Base-by-base conservation (phyloP, 495 filamentous ascomycete species). In the Antarctomyces pellizariae region DNA sequence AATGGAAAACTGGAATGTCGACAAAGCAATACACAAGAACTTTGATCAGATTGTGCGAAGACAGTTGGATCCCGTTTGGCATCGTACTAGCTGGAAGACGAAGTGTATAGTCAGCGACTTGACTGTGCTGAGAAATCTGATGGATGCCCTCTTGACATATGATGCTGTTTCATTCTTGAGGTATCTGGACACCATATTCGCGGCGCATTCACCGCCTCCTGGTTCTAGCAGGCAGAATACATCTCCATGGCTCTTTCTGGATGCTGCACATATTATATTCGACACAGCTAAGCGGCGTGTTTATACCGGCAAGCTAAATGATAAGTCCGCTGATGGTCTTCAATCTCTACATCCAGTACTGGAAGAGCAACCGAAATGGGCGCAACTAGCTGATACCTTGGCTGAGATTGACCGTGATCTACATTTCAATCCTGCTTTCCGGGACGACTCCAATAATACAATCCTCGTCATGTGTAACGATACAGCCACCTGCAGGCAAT, bases 1-100 rank as follows among this genome's bases (percentile, higher is more conserved):
- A 35, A 76, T 95, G 74, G 84, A 84, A 32, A 82, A 93, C 36
- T 97, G 86, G 86, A 95, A 79, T 30, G 54, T 92, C 11, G 89
- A 97, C 44, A 92, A 79, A 45, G 89, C 86, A 13, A 50, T 97
- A 30, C 76, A 93, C 34, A 75, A 71, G 44, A 84, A 72, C 36
- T 97, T 97, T 44, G 89, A 95, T 46, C 56, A 77, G 18, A 67
- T 83, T 32, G 67, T 97, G 25, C 55, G 82, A 26, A 67, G 84
- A 39, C 86, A 97, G 47, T 53, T 97, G 8, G 83, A 95, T 42
- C 80, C 84, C 4, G 80, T 93, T 30, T 97, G 86, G 86, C 86
- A 97, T 49, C 64, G 89, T 29, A 76, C 92, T 20, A 91, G 75
- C 46, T 91, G 78, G 58, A 78, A 79, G 43, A 93, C 89, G 6